Percentiles rank a stretch among this genome's conserved stretches.
These are phyloP conservation scores for Leccinellum luteum DNA, from an alignment of 768 basidiomycete genomes.

Conservation along the genomic window DNA sequence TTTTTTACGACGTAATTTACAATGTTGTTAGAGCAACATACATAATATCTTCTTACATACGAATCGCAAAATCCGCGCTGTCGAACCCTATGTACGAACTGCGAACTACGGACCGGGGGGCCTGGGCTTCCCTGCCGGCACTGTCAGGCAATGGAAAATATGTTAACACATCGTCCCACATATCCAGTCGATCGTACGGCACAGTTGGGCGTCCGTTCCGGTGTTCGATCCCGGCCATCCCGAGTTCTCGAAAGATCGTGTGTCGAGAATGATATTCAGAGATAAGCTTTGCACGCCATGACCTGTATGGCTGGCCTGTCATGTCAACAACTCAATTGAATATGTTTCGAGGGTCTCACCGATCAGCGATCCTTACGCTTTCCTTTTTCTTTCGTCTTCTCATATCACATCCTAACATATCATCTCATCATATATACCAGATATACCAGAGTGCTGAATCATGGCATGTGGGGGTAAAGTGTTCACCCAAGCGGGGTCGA, in stretches of 20 bases:
- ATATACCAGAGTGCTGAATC: too few species aligned
- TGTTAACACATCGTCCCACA: background rate
- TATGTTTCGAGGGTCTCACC: background rate
- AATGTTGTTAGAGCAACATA: slow-evolving; percentile 13
- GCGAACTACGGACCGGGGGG: background rate
- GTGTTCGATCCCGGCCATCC: background rate
- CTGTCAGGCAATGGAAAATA: background rate
- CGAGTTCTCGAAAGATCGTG: background rate
- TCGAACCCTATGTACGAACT: background rate
- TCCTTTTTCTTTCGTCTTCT: background rate
- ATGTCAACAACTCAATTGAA: background rate
- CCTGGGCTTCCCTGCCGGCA: background rate
- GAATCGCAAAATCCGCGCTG: background rate
- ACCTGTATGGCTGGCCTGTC: background rate
- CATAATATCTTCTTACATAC: slow-evolving; percentile 16
- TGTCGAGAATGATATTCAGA: slow-evolving; percentile 18
- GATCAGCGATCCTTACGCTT: background rate
- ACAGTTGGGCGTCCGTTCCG: background rate
- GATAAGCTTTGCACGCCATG: slow-evolving; percentile 17
- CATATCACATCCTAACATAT: background rate
- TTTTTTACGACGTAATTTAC: slow-evolving; percentile 29
- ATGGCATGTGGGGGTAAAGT: background rate
- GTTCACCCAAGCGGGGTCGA: background rate
- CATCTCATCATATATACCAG: too few species aligned
- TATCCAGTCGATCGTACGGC: background rate